Evolutionary conservation across 345 rosid species (phyloP).

Genomic region (Ailanthus altissimus): DNA sequence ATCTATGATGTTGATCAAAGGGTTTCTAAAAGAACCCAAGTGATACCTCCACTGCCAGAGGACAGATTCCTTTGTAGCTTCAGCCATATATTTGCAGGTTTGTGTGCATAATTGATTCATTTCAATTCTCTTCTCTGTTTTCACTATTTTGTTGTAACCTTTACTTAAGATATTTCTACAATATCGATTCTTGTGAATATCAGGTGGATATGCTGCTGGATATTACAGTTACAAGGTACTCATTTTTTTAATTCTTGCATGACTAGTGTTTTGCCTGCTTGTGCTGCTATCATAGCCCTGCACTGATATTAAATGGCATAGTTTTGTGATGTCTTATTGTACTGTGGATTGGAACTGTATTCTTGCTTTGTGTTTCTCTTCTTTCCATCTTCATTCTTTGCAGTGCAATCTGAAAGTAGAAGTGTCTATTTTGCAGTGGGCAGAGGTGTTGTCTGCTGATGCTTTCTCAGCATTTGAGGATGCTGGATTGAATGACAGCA

Average conservation of each 20-base stretch:
- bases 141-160: conserved; percentile 16
- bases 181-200: conserved; percentile 18
- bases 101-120: conserved; percentile 13
- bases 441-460: conserved; percentile 94
- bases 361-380: conserved; percentile 2
- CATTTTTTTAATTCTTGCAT: conserved; percentile 3
- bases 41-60: conserved; percentile 78
- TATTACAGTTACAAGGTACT: conserved; percentile 95
- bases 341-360: not conserved
- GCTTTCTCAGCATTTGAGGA: conserved; percentile 98
- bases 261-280: not conserved
- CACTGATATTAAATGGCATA: not conserved
- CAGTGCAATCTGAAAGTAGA: conserved; percentile 26
- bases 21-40: conserved; percentile 63
- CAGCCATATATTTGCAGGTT: conserved; percentile 88
- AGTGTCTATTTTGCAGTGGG: conserved; percentile 72
- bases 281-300: not conserved
- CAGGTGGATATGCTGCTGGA: conserved; percentile 96
- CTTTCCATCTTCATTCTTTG: conserved; percentile 6
- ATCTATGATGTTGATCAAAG: conserved; percentile 74
- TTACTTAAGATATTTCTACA: not conserved
- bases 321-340: not conserved
- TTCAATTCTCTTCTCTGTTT: not conserved
- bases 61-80: conserved; percentile 85
- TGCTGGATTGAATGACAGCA: conserved; percentile 67